phyloP scores from a whole-genome alignment of 208 protist species.

The Crithidia brevicula region DNA sequence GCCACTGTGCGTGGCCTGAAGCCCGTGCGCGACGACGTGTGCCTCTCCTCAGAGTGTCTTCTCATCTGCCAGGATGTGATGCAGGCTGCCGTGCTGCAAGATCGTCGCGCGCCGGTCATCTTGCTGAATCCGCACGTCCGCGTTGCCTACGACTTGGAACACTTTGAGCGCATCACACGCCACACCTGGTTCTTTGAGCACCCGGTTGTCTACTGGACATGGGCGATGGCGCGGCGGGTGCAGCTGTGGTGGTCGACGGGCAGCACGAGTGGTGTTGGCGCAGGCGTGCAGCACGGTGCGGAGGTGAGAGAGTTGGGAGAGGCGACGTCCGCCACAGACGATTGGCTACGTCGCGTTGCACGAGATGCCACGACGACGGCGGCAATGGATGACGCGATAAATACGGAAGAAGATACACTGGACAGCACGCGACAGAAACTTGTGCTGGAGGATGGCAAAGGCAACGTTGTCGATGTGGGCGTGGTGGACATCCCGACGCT shows the following conservation, averaged over 20 bases:
- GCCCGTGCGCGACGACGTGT: conserved; percentile 46
- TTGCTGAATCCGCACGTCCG: conserved; percentile 76
- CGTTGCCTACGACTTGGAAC: conserved; percentile 56
- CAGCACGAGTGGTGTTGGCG: not conserved
- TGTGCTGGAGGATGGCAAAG: conserved; percentile 8
- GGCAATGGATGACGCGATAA: too few relatives aligned
- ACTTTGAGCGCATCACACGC: conserved; percentile 46
- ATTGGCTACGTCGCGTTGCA: conserved; percentile 47
- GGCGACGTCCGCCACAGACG: conserved; percentile 35
- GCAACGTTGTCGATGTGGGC: conserved; percentile 1
- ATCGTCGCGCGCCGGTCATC: conserved; percentile 51
- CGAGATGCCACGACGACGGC: too few relatives aligned
- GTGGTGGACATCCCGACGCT: conserved; percentile 22
- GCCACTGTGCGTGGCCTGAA: conserved; percentile 21
- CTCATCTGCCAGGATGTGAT: conserved; percentile 68
- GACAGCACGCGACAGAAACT: not conserved
- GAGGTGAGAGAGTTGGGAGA: conserved; percentile 10
- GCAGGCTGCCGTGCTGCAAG: conserved; percentile 50
- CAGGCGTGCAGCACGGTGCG: not conserved
- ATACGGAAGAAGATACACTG: not conserved
- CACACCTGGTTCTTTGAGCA: conserved; percentile 35
- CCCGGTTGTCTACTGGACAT: conserved; percentile 32
- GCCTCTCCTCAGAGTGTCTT: conserved; percentile 74
- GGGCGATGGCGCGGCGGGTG: conserved; percentile 22
- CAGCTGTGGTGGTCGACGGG: conserved; percentile 29